These are phyloP conservation scores for Sanguinoderma infundibulare DNA, from an alignment of 1,284 basidiomycete species.

Conservation along the genomic window DNA sequence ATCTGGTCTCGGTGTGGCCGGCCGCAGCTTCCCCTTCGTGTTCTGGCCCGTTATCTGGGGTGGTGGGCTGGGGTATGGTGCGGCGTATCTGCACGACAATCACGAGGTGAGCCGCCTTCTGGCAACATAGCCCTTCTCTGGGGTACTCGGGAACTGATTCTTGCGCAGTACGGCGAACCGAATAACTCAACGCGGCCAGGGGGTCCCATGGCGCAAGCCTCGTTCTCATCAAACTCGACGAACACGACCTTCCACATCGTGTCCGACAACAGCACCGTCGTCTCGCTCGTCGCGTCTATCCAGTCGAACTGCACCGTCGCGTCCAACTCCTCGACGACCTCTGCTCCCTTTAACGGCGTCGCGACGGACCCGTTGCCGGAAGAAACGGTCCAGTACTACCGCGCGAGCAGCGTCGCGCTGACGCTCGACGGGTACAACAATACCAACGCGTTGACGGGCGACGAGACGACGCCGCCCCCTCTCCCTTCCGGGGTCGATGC, in stretches of 20 bases:
- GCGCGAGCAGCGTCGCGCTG: slow-evolving; percentile 57
- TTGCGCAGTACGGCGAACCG: slow-evolving; percentile 55
- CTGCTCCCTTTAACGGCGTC: slow-evolving; percentile 38
- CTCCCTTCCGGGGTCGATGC: slow-evolving; percentile 52
- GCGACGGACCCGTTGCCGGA: slow-evolving; percentile 48
- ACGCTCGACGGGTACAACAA: slow-evolving; percentile 71
- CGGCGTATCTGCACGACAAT: slow-evolving; percentile 47
- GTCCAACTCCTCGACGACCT: slow-evolving; percentile 33
- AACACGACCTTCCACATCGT: slow-evolving; percentile 59
- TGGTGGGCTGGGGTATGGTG: slow-evolving; percentile 37
- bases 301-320: slow-evolving; percentile 47
- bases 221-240: slow-evolving; percentile 50
- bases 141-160: neutral
- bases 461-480: slow-evolving; percentile 50
- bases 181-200: slow-evolving; percentile 62
- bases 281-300: slow-evolving; percentile 52
- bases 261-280: slow-evolving; percentile 60
- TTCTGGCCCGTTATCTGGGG: slow-evolving; percentile 67
- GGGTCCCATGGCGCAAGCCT: slow-evolving; percentile 53
- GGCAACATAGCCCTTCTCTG: neutral
- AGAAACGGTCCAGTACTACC: slow-evolving; percentile 61
- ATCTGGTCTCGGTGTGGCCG: slow-evolving; percentile 45
- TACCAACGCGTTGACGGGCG: slow-evolving; percentile 45
- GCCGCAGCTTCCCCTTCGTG: slow-evolving; percentile 56
- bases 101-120: slow-evolving; percentile 37